Percentiles rank a stretch among this genome's conserved stretches.
phyloP scores from a whole-genome alignment of 2,329 filamentous ascomycete species.

The Ophiostoma triangulosporum region DNA sequence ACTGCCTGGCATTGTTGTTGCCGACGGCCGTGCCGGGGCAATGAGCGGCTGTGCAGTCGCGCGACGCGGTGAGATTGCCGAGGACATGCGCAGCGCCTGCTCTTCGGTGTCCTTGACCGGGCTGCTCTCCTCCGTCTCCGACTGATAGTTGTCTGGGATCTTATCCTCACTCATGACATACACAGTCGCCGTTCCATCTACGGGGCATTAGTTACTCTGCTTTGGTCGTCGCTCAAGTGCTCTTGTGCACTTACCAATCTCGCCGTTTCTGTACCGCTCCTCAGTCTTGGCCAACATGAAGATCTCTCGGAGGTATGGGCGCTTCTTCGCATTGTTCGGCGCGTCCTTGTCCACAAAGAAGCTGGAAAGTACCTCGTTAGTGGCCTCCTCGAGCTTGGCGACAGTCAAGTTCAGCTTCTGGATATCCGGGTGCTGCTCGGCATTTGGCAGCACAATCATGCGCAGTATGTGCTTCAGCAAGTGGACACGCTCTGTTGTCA shows the following conservation, averaged over 20 bases:
- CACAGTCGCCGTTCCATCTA: conserved; percentile 34
- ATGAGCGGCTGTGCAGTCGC: conserved; percentile 21
- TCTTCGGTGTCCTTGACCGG: conserved; percentile 31
- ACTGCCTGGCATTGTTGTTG: not conserved
- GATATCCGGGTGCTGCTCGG: conserved; percentile 37
- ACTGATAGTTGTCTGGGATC: conserved; percentile 31
- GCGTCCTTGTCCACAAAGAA: conserved; percentile 45
- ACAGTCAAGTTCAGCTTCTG: conserved; percentile 40
- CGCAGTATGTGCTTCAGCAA: conserved; percentile 47
- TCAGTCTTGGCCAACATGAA: conserved; percentile 46
- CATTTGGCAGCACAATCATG: conserved; percentile 38
- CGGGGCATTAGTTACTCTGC: too few relatives aligned
- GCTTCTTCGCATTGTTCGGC: conserved; percentile 40
- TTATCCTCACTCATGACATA: conserved; percentile 41
- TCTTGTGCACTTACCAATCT: conserved; percentile 41
- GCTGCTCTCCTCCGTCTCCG: conserved; percentile 31
- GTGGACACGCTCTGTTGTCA: conserved; percentile 39
- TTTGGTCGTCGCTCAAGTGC: too few relatives aligned
- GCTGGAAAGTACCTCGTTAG: conserved; percentile 41
- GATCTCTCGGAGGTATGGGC: conserved; percentile 42
- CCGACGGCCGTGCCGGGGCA: conserved; percentile 12
- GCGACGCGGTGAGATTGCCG: conserved; percentile 21
- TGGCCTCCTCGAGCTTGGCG: conserved; percentile 43
- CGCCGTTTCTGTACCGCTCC: conserved; percentile 40
- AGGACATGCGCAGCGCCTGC: conserved; percentile 18